These are phyloP conservation scores for Sporobolomyces pararoseus DNA, from an alignment of 768 basidiomycete species.

Conservation along the genomic window DNA sequence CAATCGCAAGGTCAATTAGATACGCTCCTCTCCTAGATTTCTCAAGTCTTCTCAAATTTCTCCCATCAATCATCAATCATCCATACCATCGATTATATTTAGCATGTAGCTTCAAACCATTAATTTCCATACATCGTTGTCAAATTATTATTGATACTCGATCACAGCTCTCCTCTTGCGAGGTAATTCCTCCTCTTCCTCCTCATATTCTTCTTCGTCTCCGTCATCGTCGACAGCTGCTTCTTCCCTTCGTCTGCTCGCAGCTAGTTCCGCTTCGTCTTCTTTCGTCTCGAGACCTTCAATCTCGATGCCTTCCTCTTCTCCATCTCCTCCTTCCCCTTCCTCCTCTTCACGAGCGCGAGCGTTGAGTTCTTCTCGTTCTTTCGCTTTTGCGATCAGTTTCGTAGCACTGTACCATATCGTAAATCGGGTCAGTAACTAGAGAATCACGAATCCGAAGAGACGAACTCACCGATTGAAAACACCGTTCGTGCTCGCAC, in stretches of 20 bases:
- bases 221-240: not conserved
- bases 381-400: slow-evolving; percentile 74
- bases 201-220: slow-evolving; percentile 12
- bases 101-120: not conserved
- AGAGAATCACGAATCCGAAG: too few species aligned
- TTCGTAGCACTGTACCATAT: slow-evolving; percentile 65
- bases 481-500: slow-evolving; percentile 86
- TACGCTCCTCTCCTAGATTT: slow-evolving; percentile 18
- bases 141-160: slow-evolving; percentile 21
- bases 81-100: too few species aligned
- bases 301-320: slow-evolving; percentile 42
- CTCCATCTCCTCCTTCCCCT: slow-evolving; percentile 36
- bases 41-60: not conserved
- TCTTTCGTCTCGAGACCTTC: slow-evolving; percentile 38
- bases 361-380: slow-evolving; percentile 53
- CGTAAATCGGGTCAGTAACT: not conserved
- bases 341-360: slow-evolving; percentile 44
- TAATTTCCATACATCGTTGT: not conserved
- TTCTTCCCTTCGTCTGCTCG: not conserved
- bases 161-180: slow-evolving; percentile 27
- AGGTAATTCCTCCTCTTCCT: slow-evolving; percentile 19
- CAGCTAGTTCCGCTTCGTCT: not conserved
- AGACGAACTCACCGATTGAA: slow-evolving; percentile 61
- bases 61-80: too few species aligned
- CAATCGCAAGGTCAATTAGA: slow-evolving; percentile 36